Evolutionary conservation across 1,284 basidiomycete species (phyloP).

Genomic region (Meira miltonrushii): DNA sequence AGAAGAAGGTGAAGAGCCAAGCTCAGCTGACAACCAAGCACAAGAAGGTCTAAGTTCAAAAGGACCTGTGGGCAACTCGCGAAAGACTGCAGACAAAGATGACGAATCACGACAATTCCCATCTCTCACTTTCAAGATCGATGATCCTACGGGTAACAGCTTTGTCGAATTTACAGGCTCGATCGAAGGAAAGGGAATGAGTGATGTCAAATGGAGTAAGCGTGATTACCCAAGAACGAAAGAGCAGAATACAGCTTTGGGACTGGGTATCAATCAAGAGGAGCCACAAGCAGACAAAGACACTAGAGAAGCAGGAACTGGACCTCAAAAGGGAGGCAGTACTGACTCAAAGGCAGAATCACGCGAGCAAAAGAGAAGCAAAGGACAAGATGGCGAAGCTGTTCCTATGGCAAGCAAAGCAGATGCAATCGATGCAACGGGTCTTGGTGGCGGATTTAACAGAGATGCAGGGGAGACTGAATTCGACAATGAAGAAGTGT

Average conservation of each 20-base stretch:
- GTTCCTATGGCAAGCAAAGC: neutral
- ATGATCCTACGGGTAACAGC: conserved; percentile 92
- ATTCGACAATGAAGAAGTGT: conserved; percentile 71
- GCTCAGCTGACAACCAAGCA: conserved; percentile 36
- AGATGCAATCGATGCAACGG: conserved; percentile 42
- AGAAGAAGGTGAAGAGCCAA: conserved; percentile 29
- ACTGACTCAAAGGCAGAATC: conserved; percentile 29
- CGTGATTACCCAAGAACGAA: conserved; percentile 75
- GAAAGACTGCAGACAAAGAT: conserved; percentile 24
- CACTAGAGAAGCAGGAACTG: neutral
- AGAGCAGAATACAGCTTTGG: conserved; percentile 77
- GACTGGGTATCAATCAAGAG: conserved; percentile 56
- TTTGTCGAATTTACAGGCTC: conserved; percentile 58
- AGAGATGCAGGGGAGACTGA: conserved; percentile 51
- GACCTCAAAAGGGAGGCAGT: conserved; percentile 18
- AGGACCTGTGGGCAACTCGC: conserved; percentile 16
- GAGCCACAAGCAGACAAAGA: neutral
- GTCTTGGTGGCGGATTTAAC: conserved; percentile 38
- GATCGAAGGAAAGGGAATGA: conserved; percentile 57
- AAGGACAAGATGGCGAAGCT: conserved; percentile 4
- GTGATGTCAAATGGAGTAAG: conserved; percentile 86
- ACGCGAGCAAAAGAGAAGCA: conserved; percentile 31
- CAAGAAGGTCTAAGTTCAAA: conserved; percentile 43
- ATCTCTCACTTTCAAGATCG: conserved; percentile 76
- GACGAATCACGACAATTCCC: conserved; percentile 60